A percentile compares a stretch with the other conserved stretches of the same genome.
These are phyloP conservation scores for Brasenia schreberi DNA, from an alignment of 164 flowering plant species.

Conservation along the genomic window DNA sequence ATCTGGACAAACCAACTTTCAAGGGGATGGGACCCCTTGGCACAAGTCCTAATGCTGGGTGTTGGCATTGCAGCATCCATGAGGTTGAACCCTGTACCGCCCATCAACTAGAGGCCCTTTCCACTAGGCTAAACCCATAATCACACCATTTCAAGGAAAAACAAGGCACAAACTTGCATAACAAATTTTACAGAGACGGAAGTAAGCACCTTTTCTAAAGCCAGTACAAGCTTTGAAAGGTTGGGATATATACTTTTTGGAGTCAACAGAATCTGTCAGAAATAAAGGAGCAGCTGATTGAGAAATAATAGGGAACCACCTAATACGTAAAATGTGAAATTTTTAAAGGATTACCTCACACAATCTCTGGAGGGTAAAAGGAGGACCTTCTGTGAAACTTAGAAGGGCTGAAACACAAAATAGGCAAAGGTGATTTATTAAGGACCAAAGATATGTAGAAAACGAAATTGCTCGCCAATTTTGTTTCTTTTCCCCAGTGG, in stretches of 20 bases:
- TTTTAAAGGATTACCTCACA: conserved; percentile 51
- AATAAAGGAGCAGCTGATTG: background rate
- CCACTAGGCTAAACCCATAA: background rate
- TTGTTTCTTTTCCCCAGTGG: too few relatives aligned
- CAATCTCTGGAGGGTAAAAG: conserved; percentile 85
- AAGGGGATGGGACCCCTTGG: too few relatives aligned
- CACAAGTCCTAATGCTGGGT: too few relatives aligned
- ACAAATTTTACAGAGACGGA: background rate
- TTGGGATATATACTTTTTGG: background rate
- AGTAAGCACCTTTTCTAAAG: background rate
- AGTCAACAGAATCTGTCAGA: background rate
- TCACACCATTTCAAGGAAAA: background rate
- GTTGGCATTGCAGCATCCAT: too few relatives aligned
- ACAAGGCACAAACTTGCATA: background rate
- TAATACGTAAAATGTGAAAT: too few relatives aligned
- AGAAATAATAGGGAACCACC: background rate
- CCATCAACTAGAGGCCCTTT: too few relatives aligned
- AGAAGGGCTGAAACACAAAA: conserved; percentile 43
- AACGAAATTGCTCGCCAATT: too few relatives aligned
- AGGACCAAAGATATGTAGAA: too few relatives aligned
- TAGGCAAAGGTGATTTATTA: background rate
- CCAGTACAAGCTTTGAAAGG: background rate
- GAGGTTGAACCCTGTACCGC: too few relatives aligned
- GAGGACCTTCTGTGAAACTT: conserved; percentile 75
- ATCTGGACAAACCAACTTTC: too few relatives aligned